Evolutionary conservation across 352 stramenopile species (phyloP).

Genomic region (Phytophthora nicotianae): DNA sequence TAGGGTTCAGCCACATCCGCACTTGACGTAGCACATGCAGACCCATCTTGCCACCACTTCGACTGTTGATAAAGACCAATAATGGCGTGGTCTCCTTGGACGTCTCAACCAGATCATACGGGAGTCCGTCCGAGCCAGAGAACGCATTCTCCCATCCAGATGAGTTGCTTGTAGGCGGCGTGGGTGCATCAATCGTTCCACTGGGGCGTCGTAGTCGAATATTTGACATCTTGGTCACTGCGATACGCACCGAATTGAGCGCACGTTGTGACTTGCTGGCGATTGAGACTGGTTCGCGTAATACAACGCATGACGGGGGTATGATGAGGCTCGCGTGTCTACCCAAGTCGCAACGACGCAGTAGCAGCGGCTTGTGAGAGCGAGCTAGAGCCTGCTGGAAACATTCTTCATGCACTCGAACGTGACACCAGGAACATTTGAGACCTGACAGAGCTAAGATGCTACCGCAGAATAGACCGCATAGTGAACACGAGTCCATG

Average conservation of each 20-base stretch:
- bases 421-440: slow-evolving; percentile 85
- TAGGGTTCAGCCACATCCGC: slow-evolving; percentile 92
- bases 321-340: slow-evolving; percentile 70
- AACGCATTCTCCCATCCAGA: slow-evolving; percentile 26
- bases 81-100: slow-evolving; percentile 60
- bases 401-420: slow-evolving; percentile 80
- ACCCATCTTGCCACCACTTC: slow-evolving; percentile 93
- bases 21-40: slow-evolving; percentile 93
- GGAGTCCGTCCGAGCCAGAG: slow-evolving; percentile 34
- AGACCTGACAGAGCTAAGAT: slow-evolving; percentile 82
- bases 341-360: slow-evolving; percentile 74
- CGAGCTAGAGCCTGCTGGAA: slow-evolving; percentile 51
- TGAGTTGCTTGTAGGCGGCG: slow-evolving; percentile 21
- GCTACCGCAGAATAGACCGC: slow-evolving; percentile 79
- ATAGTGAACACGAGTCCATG: slow-evolving; percentile 81
- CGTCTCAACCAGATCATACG: slow-evolving; percentile 62
- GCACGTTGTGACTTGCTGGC: slow-evolving; percentile 67
- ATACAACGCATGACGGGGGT: slow-evolving; percentile 60
- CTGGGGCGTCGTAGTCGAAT: slow-evolving; percentile 57
- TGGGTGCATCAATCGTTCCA: slow-evolving; percentile 12
- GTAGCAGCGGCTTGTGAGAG: slow-evolving; percentile 33
- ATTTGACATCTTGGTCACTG: slow-evolving; percentile 76
- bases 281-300: slow-evolving; percentile 40
- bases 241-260: slow-evolving; percentile 70
- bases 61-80: slow-evolving; percentile 96